These are phyloP conservation scores for Sanghuangporus weigelae DNA, from an alignment of 1,284 basidiomycete genomes.

Conservation along the genomic window DNA sequence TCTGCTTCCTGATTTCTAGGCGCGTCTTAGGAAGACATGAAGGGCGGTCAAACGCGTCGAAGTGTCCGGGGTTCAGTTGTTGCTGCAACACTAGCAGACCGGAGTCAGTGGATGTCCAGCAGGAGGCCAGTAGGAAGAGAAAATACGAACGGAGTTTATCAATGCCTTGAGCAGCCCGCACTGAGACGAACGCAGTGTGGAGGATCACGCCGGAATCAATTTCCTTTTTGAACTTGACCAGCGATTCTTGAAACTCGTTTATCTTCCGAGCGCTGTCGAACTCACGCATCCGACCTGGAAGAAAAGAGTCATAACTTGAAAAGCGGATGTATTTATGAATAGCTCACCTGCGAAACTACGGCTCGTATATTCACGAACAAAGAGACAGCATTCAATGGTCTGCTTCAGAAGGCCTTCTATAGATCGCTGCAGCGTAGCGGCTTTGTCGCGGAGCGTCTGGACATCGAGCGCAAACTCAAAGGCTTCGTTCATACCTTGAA, in stretches of 20 bases:
- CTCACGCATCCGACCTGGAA: neutral
- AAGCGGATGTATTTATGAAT: neutral
- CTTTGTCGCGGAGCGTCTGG: neutral
- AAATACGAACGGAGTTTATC: neutral
- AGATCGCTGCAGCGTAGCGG: neutral
- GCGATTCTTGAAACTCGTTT: neutral
- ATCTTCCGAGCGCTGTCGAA: neutral
- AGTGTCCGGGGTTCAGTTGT: neutral
- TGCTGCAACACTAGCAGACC: neutral
- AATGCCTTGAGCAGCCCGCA: neutral
- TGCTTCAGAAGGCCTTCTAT: neutral
- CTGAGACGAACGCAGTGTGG: neutral
- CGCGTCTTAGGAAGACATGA: slow-evolving; percentile 7
- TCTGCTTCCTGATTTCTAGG: neutral
- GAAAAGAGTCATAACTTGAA: too few relatives aligned
- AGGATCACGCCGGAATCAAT: neutral
- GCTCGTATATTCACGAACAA: neutral
- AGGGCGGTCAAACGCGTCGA: slow-evolving; percentile 2
- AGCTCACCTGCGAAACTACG: neutral
- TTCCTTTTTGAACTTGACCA: neutral
- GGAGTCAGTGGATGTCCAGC: neutral
- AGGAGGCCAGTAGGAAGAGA: too few relatives aligned
- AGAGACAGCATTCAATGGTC: neutral
- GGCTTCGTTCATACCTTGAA: neutral
- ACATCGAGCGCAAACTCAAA: neutral